Conservation (phyloP, 805 yeast genomes). For the Metschnikowia noctiluminum region DNA sequence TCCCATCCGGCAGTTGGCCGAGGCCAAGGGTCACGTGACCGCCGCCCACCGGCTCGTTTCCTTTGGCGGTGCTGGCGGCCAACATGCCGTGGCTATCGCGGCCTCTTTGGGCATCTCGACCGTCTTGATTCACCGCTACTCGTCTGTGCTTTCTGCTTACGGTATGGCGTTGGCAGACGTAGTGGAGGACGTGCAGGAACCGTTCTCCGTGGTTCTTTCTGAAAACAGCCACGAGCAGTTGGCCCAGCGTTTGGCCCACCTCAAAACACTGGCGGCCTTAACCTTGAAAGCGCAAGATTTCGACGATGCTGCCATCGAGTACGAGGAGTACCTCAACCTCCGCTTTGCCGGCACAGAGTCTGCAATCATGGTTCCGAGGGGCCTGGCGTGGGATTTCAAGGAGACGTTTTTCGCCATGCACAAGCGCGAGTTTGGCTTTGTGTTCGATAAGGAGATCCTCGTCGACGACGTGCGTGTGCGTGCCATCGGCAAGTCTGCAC, state of each 20-base stretch:
- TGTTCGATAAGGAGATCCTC: slow-evolving; percentile 17
- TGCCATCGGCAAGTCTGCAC: slow-evolving; percentile 14
- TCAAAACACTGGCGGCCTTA: slow-evolving; percentile 6
- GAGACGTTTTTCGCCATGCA: slow-evolving; percentile 14
- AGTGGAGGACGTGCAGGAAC: slow-evolving; percentile 19
- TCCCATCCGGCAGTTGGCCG: slow-evolving; percentile 19
- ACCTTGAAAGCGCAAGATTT: slow-evolving; percentile 14
- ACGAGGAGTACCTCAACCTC: slow-evolving; percentile 17
- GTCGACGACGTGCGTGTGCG: slow-evolving; percentile 21
- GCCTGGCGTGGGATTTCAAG: slow-evolving; percentile 13
- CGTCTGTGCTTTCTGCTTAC: slow-evolving; percentile 21
- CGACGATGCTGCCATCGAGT: slow-evolving; percentile 10
- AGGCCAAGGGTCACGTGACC: slow-evolving; percentile 19
- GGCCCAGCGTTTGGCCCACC: slow-evolving; percentile 4
- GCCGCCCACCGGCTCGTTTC: slow-evolving; percentile 17
- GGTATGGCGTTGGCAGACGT: slow-evolving; percentile 22
- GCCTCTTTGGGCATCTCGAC: slow-evolving; percentile 17
- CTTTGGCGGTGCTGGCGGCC: slow-evolving; percentile 22
- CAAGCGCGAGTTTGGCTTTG: slow-evolving; percentile 18
- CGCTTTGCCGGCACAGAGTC: slow-evolving; percentile 19
- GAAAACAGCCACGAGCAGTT: neutral
- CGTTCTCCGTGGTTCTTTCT: slow-evolving; percentile 10
- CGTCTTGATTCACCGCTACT: slow-evolving; percentile 18
- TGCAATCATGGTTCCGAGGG: slow-evolving; percentile 17
- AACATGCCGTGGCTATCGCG: slow-evolving; percentile 20